phyloP scores from a whole-genome alignment of 192 early-diverging fungal genomes.

The Piromyces sp. region DNA sequence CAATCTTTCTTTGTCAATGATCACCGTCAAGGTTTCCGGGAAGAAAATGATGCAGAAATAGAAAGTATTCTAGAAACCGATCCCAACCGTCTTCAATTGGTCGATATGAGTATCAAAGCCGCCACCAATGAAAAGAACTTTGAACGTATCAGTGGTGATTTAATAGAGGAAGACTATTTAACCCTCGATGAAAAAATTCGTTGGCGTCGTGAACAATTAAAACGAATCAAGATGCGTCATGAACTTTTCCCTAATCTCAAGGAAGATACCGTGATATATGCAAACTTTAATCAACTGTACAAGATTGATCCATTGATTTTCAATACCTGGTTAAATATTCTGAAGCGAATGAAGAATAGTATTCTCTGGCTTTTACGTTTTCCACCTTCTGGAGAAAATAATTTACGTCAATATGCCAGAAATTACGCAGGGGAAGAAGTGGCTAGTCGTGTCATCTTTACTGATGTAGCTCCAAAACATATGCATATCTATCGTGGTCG shows the following conservation, averaged over 20 bases:
- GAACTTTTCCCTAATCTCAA: constrained; percentile 66
- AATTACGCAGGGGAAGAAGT: constrained; percentile 59
- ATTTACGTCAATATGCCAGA: constrained; percentile 49
- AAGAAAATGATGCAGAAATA: constrained; percentile 37
- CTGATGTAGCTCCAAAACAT: constrained; percentile 51
- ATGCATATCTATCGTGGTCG: constrained; percentile 82
- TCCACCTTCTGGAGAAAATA: constrained; percentile 67
- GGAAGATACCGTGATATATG: constrained; percentile 78
- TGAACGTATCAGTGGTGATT: constrained; percentile 6
- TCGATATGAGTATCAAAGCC: background rate
- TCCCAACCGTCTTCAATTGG: background rate
- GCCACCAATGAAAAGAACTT: background rate
- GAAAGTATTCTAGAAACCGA: constrained; percentile 7
- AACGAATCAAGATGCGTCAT: constrained; percentile 64
- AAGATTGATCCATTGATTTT: constrained; percentile 86
- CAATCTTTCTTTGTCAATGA: constrained; percentile 89
- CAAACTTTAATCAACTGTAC: constrained; percentile 93
- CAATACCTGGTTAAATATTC: constrained; percentile 64
- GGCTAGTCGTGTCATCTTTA: constrained; percentile 66
- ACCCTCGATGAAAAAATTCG: constrained; percentile 2
- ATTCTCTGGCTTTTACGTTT: constrained; percentile 85
- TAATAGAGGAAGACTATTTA: constrained; percentile 8
- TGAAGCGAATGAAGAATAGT: constrained; percentile 59
- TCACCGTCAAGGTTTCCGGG: constrained; percentile 78
- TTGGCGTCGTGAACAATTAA: constrained; percentile 65